A percentile compares a stretch with the other conserved stretches of the same genome.
Conservation (phyloP, 2,329 filamentous ascomycete species). For the Paraphoma chrysanthemicola region DNA sequence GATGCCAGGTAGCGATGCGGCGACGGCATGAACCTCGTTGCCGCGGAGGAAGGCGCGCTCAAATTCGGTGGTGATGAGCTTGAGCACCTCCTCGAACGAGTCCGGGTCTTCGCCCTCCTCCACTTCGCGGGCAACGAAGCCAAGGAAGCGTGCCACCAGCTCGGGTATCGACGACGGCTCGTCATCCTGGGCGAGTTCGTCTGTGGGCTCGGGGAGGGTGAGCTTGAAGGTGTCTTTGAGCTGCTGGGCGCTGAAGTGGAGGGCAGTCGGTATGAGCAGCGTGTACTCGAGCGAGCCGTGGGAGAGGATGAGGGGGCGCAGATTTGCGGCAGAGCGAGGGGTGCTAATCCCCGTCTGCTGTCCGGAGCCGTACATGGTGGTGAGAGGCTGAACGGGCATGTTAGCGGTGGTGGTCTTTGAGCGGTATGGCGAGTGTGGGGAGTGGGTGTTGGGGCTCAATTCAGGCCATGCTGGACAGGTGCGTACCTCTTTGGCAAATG, state of each 20-base stretch:
- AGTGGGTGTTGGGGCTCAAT: not conserved
- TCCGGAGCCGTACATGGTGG: slow-evolving; percentile 79
- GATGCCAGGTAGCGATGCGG: slow-evolving; percentile 85
- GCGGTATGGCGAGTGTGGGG: not conserved
- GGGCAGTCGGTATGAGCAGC: slow-evolving; percentile 90
- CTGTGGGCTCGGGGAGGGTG: slow-evolving; percentile 87
- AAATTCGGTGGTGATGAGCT: slow-evolving; percentile 92
- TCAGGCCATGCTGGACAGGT: not conserved
- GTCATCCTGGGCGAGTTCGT: slow-evolving; percentile 97
- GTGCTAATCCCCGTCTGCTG: slow-evolving; percentile 97
- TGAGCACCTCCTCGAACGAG: slow-evolving; percentile 90
- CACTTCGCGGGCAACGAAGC: slow-evolving; percentile 85
- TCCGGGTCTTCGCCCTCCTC: slow-evolving; percentile 93
- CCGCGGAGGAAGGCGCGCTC: slow-evolving; percentile 93
- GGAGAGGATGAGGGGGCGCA: slow-evolving; percentile 86
- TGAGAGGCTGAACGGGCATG: slow-evolving; percentile 5
- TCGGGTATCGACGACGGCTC: slow-evolving; percentile 97
- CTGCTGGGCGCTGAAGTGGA: slow-evolving; percentile 95
- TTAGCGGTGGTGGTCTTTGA: slow-evolving; percentile 1
- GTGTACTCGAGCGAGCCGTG: slow-evolving; percentile 97
- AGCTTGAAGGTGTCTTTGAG: slow-evolving; percentile 89
- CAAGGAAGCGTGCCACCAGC: slow-evolving; percentile 91
- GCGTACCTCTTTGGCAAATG: slow-evolving; percentile 23
- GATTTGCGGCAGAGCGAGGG: slow-evolving; percentile 89
- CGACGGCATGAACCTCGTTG: slow-evolving; percentile 94